Evolutionary conservation across 2,329 filamentous ascomycete genomes (phyloP), one percentile per base, ranked within the genome.

Genomic region (Pseudocercospora crystallina): DNA sequence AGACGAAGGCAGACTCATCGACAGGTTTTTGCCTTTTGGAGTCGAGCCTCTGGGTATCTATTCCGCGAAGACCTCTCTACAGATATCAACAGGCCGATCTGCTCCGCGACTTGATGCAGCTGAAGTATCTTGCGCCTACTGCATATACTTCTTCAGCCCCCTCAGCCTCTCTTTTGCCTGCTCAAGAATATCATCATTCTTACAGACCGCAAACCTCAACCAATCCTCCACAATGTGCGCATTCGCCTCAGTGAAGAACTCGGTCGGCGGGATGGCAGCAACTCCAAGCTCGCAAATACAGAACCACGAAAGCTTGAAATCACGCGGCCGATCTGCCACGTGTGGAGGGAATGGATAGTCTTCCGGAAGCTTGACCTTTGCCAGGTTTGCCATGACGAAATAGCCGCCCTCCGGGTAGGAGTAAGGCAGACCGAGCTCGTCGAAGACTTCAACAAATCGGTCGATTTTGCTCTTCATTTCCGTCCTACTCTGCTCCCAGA

Each of bases 251-350:
- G 92, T 96, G 70, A 96, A 97, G 71, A 99, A 99, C 71, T 99
- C 94, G 0, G 91, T 96, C 0, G 94, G 94, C 13, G 94, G 94
- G 56, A 99, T 96, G 8, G 92, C 91, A 2, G 94, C 94, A 26
- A 99, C 90, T 8, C 94, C 94, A 14, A 99, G 78, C 75, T 99
- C 92, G 69, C 91, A 91, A 72, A 99, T 99, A 63, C 96, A 74
- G 75, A 97, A 97, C 92, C 92, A 99, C 32, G 85, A 83, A 40
- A 99, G 81, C 77, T 95, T 89, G 75, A 97, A 99, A 70, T 99
- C 94, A 29, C 94, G 80, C 17, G 94, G 90, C 1, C 94, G 82
- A 65, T 79, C 84, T 11, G 87, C 89, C 32, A 99, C 92, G 67
- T 96, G 90, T 1, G 85, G 78, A 26, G 94, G 94, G 77, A 97